Percentiles rank a stretch among this genome's conserved stretches.
Evolutionary conservation across 352 stramenopile species (phyloP).

Genomic region (Phytophthora uliginosa): DNA sequence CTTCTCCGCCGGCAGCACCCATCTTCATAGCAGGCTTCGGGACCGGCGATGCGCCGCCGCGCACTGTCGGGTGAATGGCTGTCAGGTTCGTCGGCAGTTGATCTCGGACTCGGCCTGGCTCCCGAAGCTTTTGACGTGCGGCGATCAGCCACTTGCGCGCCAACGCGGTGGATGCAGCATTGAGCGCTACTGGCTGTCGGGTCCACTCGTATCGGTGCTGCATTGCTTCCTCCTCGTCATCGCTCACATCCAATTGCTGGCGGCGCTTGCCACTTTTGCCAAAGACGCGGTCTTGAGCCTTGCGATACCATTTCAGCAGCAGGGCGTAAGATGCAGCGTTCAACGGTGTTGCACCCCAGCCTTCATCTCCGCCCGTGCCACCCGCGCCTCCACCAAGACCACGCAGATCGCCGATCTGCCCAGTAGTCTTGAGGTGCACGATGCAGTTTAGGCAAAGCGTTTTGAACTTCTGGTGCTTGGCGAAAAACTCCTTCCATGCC

Average conservation of each 20-base stretch:
- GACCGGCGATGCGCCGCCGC: conserved; percentile 65
- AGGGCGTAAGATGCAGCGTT: conserved; percentile 90
- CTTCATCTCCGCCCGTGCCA: conserved; percentile 34
- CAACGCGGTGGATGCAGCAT: conserved; percentile 84
- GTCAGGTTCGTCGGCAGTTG: conserved; percentile 66
- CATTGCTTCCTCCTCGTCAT: conserved; percentile 89
- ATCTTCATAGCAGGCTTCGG: conserved; percentile 82
- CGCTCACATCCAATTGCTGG: conserved; percentile 80
- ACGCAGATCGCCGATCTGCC: conserved; percentile 30
- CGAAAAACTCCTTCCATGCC: conserved; percentile 97
- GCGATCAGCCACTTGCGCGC: conserved; percentile 85
- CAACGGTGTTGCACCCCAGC: conserved; percentile 75
- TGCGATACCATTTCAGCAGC: conserved; percentile 93
- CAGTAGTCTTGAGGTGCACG: conserved; percentile 72
- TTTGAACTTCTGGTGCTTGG: conserved; percentile 94
- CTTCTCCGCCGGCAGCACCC: conserved; percentile 70
- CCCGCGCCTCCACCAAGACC: conserved; percentile 32
- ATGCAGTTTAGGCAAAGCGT: conserved; percentile 96
- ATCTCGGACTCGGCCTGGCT: conserved; percentile 48
- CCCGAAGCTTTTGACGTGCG: conserved; percentile 70
- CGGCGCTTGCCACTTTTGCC: conserved; percentile 72
- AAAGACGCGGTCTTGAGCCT: conserved; percentile 92
- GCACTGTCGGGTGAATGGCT: conserved; percentile 60
- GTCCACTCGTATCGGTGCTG: conserved; percentile 81
- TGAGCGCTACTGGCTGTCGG: conserved; percentile 73